These are phyloP conservation scores for Mycocalia duriaeana DNA, from an alignment of 1,284 basidiomycete genomes.

Conservation along the genomic window DNA sequence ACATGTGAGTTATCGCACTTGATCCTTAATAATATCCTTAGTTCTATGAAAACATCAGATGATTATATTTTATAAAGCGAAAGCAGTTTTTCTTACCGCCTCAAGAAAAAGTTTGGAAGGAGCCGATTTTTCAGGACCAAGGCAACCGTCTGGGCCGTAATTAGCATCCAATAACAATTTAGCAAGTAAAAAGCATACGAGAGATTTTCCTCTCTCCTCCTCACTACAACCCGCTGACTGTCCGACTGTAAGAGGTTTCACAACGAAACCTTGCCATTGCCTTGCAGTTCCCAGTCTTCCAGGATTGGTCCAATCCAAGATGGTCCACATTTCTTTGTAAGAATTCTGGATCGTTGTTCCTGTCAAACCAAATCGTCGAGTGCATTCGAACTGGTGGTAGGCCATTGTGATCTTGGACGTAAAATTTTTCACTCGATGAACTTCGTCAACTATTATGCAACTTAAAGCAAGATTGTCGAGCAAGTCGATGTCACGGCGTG, in stretches of 20 bases:
- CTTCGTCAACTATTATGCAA: conserved; percentile 78
- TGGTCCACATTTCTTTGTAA: conserved; percentile 80
- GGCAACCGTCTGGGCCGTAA: conserved; percentile 42
- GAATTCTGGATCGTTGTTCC: conserved; percentile 85
- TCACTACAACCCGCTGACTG: conserved; percentile 64
- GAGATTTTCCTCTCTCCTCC: conserved; percentile 53
- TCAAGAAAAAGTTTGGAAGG: conserved; percentile 71
- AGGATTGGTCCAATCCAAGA: conserved; percentile 79
- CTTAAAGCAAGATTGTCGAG: conserved; percentile 64
- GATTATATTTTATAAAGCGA: neutral
- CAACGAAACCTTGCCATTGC: conserved; percentile 69
- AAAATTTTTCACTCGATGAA: conserved; percentile 76
- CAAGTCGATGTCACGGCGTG: conserved; percentile 59
- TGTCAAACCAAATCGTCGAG: conserved; percentile 71
- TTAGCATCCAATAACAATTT: neutral
- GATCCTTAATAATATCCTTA: conserved; percentile 74
- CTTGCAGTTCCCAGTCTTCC: conserved; percentile 56
- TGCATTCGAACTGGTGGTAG: conserved; percentile 59
- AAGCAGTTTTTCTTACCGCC: conserved; percentile 47
- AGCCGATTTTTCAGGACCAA: conserved; percentile 57
- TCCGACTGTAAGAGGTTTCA: conserved; percentile 60
- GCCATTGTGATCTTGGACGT: conserved; percentile 57
- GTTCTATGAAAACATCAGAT: conserved; percentile 42
- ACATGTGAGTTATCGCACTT: conserved; percentile 37
- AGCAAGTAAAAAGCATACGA: conserved; percentile 33